A percentile compares a stretch with the other conserved stretches of the same genome.
These are phyloP conservation scores for Apiospora pterosperma DNA, from an alignment of 2,329 filamentous ascomycete species.

Conservation along the genomic window DNA sequence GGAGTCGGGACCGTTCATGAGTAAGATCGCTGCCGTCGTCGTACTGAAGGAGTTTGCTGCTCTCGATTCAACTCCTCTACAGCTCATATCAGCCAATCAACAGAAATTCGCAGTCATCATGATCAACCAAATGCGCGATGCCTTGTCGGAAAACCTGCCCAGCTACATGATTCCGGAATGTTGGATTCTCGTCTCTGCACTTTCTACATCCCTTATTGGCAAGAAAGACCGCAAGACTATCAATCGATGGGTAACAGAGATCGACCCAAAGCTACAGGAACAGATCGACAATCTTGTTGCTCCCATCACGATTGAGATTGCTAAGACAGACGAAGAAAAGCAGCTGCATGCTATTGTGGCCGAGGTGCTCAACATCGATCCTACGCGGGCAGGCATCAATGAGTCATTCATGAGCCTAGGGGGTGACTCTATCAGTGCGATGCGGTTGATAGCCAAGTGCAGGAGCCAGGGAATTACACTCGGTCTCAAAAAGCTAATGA, in stretches of 20 bases:
- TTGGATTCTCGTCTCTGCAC: neutral
- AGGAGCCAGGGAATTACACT: neutral
- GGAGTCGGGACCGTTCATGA: constrained; percentile 4
- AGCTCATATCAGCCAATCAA: neutral
- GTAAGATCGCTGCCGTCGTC: constrained; percentile 3
- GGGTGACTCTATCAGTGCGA: neutral
- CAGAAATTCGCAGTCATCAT: neutral
- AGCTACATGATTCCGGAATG: neutral
- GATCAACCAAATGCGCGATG: constrained; percentile 3
- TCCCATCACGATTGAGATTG: constrained; percentile 4
- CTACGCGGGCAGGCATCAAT: constrained; percentile 27
- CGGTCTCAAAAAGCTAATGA: neutral
- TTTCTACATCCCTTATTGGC: neutral
- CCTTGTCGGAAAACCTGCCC: constrained; percentile 1
- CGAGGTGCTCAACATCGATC: neutral
- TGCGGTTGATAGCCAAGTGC: neutral
- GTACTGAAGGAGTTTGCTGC: constrained; percentile 5
- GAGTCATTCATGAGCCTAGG: neutral
- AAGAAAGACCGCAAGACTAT: constrained; percentile 3
- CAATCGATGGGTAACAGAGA: neutral
- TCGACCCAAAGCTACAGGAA: neutral
- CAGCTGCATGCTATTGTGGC: neutral
- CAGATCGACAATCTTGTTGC: neutral
- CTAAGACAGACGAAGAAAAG: constrained; percentile 20
- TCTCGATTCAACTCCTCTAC: neutral